Conservation (phyloP, 192 early-diverging fungal genomes). For the Entomortierella chlamydospora region DNA sequence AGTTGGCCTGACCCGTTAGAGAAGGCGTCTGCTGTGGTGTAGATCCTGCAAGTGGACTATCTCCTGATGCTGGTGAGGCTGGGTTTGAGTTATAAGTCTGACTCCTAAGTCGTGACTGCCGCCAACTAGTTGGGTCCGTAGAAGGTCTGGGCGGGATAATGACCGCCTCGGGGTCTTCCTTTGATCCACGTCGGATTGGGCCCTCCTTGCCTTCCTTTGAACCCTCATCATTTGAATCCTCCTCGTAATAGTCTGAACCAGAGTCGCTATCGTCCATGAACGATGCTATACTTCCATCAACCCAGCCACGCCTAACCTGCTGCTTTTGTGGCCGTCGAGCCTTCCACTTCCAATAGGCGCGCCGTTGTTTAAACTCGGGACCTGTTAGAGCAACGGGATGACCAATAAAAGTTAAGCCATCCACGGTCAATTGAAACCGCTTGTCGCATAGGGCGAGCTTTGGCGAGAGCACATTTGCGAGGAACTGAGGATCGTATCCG, state of each 20-base stretch:
- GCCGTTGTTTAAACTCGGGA: constrained; percentile 51
- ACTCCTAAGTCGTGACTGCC: constrained; percentile 37
- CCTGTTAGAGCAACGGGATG: constrained; percentile 63
- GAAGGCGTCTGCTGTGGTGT: constrained; percentile 31
- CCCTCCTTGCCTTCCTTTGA: constrained; percentile 23
- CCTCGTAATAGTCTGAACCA: constrained; percentile 67
- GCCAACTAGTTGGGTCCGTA: constrained; percentile 32
- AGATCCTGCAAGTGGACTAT: constrained; percentile 21
- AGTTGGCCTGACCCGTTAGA: constrained; percentile 10
- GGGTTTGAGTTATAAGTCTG: constrained; percentile 42
- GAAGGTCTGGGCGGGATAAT: constrained; percentile 14
- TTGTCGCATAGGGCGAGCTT: constrained; percentile 82
- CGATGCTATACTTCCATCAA: constrained; percentile 63
- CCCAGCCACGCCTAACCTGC: constrained; percentile 43
- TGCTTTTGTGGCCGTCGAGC: constrained; percentile 42
- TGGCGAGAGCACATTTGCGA: constrained; percentile 90
- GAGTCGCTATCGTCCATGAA: constrained; percentile 69
- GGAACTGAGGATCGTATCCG: constrained; percentile 79
- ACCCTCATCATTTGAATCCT: constrained; percentile 53
- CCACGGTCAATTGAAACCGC: constrained; percentile 88
- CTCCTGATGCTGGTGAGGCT: constrained; percentile 18
- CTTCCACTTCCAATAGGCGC: constrained; percentile 28
- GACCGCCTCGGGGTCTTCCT: constrained; percentile 29
- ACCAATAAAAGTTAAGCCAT: constrained; percentile 88
- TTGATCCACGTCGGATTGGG: constrained; percentile 25